Evolutionary conservation across 495 filamentous ascomycete species (phyloP), one percentile per base, ranked within the genome.

Genomic region (Trichoderma gamsii): DNA sequence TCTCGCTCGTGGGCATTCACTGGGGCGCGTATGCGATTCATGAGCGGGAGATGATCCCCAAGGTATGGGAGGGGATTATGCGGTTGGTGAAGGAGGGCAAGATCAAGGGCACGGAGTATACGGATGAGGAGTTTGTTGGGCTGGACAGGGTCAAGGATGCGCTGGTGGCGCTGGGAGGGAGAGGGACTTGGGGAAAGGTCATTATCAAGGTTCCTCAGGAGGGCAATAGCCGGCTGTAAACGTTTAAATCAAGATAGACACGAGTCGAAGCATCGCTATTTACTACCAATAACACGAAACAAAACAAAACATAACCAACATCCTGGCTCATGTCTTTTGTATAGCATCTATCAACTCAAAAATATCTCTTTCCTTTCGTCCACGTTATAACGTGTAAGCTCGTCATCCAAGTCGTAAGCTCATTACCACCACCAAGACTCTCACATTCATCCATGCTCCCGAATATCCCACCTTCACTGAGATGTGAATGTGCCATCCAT

Each of bases 131-230:
- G 70, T 97, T 91, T 77, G 85, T 90, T 35, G 93, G 94, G 0
- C 76, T 98, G 68, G 92, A 96, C 75, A 87, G 83, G 68, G 85
- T 98, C 23, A 87, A 89, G 0, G 84, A 84, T 67, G 94, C 94
- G 0, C 77, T 98, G 73, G 80, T 88, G 74, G 88, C 89, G 18
- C 79, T 98, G 49, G 93, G 91, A 0, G 84, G 84, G 18, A 80
- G 94, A 61, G 92, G 89, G 72, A 97, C 92, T 0, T 98, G 94
- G 94, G 94, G 94, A 0, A 98, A 98, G 84, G 94, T 97, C 2
- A 92, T 98, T 1, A 90, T 97, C 3, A 90, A 90, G 77, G 83
- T 98, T 32, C 86, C 89, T n/a, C 89, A 93, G 68, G 82, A 86
- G 38, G 80, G 82, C 5, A 81, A 79, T 74, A 89, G 79, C 69